Evolutionary conservation across 148 eudicot species (phyloP), one percentile per base, ranked within the genome.

Genomic region (Drosera capensis): DNA sequence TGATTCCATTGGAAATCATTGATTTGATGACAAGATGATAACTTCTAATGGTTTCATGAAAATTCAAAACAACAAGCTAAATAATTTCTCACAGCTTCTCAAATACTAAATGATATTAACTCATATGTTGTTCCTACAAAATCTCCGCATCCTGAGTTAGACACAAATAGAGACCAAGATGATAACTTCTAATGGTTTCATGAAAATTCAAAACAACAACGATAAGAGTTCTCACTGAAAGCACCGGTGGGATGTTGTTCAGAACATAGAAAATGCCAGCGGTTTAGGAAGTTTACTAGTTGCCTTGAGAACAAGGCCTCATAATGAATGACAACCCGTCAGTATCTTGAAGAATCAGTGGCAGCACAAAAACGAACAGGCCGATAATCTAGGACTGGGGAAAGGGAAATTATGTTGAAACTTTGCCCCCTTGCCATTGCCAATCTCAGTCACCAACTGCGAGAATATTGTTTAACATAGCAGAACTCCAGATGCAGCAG

Each of bases 241-340:
- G 51, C 2, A 46, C 51, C 13, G 51, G 52, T 15, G 30, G 52
- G 20, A 48, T 28, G n/a, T 40, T 48, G 21, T 48, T 48, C 8
- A 48, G 22, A 48, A 25, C 14, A 31, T 29, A 15, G 52, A 7
- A 17, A 48, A 20, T 29, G 52, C 40, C n/a, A 48, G 29, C 3
- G 34, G 25, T 16, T 17, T 5, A 9, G 52, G 8, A 11, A 48
- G 39, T 14, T 48, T 34, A 21, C 20, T 14, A 0, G 22, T 24
- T 30, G 18, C 52, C 39, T 48, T 28, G 9, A 34, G 40, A 16
- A 48, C 52, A 14, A 11, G 23, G 13, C 15, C 17, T 34, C 5
- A 12, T 29, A 5, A 40, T 48, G 40, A 48, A 48, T 1, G 34
- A 18, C 38, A 29, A 11, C 24, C 24, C 40, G 25, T 15, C 17